Evolutionary conservation across 169 alveolate genomes (phyloP).

Genomic region (Plasmodium coatneyi): DNA sequence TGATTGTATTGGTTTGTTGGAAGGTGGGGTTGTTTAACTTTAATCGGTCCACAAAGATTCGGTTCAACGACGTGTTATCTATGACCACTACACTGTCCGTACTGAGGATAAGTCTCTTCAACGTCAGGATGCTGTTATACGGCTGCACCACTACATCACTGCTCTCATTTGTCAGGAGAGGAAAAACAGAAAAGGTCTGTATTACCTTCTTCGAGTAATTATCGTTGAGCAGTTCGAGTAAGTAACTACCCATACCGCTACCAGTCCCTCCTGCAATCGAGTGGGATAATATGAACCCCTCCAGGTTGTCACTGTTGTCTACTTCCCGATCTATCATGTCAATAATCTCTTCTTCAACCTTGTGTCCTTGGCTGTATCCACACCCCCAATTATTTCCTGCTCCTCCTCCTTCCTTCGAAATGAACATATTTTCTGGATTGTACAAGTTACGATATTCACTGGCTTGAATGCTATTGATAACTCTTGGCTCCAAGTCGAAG

Average conservation of each 20-base stretch:
- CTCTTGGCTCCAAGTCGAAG: slow-evolving; percentile 99
- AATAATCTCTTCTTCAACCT: slow-evolving; percentile 95
- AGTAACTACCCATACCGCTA: slow-evolving; percentile 98
- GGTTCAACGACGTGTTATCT: slow-evolving; percentile 98
- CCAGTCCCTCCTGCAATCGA: slow-evolving; percentile 99
- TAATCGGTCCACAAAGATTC: slow-evolving; percentile 96
- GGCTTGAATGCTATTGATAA: slow-evolving; percentile 86
- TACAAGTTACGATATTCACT: slow-evolving; percentile 92
- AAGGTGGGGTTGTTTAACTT: slow-evolving; percentile 83
- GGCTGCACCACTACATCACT: slow-evolving; percentile 99
- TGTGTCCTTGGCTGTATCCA: slow-evolving; percentile 96
- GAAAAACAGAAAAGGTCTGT: slow-evolving; percentile 94
- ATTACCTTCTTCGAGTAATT: slow-evolving; percentile 93
- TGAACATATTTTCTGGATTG: slow-evolving; percentile 98
- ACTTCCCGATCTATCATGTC: slow-evolving; percentile 99
- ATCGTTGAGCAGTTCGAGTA: slow-evolving; percentile 96
- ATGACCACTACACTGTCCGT: slow-evolving; percentile 98
- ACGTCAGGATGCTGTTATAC: slow-evolving; percentile 95
- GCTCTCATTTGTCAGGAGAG: slow-evolving; percentile 92
- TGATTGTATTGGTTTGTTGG: slow-evolving; percentile 74
- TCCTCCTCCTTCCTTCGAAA: slow-evolving; percentile 98
- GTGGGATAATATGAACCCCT: slow-evolving; percentile 98
- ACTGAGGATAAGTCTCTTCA: slow-evolving; percentile 90
- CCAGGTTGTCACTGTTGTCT: slow-evolving; percentile 98
- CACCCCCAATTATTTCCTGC: slow-evolving; percentile 99